Evolutionary conservation across 2,329 filamentous ascomycete genomes (phyloP).

Genomic region (Epichloe hybrida): DNA sequence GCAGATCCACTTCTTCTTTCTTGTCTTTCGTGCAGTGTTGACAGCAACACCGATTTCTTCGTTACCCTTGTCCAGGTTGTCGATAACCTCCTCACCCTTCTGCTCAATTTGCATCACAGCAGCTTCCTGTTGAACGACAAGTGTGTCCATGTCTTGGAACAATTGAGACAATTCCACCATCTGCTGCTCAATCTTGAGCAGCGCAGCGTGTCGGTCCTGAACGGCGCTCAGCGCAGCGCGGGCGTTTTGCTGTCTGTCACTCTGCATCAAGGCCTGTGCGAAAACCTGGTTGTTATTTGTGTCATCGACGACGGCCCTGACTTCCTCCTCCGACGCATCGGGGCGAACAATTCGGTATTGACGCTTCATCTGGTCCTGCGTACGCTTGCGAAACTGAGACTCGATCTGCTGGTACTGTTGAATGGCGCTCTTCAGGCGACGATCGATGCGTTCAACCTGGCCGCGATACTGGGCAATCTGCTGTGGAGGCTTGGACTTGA

Average conservation of each 20-base stretch:
- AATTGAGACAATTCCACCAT: constrained; percentile 78
- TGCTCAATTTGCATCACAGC: constrained; percentile 70
- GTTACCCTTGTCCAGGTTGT: constrained; percentile 76
- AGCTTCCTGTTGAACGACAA: constrained; percentile 77
- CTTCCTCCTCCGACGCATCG: constrained; percentile 65
- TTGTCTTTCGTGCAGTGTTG: constrained; percentile 61
- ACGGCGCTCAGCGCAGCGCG: constrained; percentile 68
- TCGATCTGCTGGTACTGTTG: constrained; percentile 71
- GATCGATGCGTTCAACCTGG: constrained; percentile 71
- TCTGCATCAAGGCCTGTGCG: constrained; percentile 71
- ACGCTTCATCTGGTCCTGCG: constrained; percentile 71
- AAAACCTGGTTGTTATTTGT: constrained; percentile 75
- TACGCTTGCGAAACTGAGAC: constrained; percentile 63
- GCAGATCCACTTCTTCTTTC: constrained; percentile 96
- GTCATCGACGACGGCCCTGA: constrained; percentile 60
- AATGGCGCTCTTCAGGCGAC: constrained; percentile 68
- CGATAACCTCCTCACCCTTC: constrained; percentile 72
- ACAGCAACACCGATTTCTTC: constrained; percentile 72
- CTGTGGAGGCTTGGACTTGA: constrained; percentile 73
- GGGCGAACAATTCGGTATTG: constrained; percentile 85
- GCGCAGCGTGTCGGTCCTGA: constrained; percentile 68
- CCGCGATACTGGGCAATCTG: constrained; percentile 58
- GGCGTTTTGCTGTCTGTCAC: constrained; percentile 68
- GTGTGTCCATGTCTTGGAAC: constrained; percentile 77
- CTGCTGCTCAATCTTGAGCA: constrained; percentile 84